phyloP scores from a whole-genome alignment of 140 eudicot species.

The Stevia rebaudiana region DNA sequence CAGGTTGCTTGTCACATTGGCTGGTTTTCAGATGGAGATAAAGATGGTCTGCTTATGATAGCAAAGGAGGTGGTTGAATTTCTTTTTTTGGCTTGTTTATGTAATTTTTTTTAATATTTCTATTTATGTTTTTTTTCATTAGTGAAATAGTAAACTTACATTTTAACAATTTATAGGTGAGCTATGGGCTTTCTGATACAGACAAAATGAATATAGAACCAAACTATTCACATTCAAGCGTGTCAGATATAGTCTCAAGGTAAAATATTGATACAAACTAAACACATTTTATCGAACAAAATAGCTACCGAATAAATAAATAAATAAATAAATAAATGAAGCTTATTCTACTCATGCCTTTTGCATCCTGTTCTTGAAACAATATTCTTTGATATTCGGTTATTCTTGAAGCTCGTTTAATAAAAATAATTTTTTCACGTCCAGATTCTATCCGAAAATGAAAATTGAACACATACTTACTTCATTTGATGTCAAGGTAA shows the following conservation, averaged over 20 bases:
- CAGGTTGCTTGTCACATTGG: conserved; percentile 50
- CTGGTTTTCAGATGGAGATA: conserved; percentile 35
- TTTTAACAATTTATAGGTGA: conserved; percentile 26
- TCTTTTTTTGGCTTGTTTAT: not conserved
- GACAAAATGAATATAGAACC: conserved; percentile 28
- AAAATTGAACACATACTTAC: conserved; percentile 36
- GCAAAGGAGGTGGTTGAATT: conserved; percentile 32
- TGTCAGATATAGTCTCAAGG: conserved; percentile 37
- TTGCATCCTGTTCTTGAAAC: not conserved
- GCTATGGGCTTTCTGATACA: conserved; percentile 13
- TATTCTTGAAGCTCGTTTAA: not conserved
- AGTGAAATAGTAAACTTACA: conserved; percentile 4
- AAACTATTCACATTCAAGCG: conserved; percentile 8
- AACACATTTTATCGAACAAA: not conserved
- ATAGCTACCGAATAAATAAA: not conserved
- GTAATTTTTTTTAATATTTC: not conserved
- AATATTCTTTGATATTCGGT: conserved; percentile 5
- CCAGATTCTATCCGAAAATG: conserved; percentile 55
- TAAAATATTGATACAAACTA: conserved; percentile 7
- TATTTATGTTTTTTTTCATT: not conserved
- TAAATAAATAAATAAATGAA: conserved; percentile 1
- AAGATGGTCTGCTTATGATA: conserved; percentile 28
- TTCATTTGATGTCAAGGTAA: conserved; percentile 40
- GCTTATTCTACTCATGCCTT: not conserved
- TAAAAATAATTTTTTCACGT: conserved; percentile 5